A percentile compares a stretch with the other conserved stretches of the same genome.
Conservation (phyloP, 2,329 filamentous ascomycete species). For the Thielaviopsis musarum region DNA sequence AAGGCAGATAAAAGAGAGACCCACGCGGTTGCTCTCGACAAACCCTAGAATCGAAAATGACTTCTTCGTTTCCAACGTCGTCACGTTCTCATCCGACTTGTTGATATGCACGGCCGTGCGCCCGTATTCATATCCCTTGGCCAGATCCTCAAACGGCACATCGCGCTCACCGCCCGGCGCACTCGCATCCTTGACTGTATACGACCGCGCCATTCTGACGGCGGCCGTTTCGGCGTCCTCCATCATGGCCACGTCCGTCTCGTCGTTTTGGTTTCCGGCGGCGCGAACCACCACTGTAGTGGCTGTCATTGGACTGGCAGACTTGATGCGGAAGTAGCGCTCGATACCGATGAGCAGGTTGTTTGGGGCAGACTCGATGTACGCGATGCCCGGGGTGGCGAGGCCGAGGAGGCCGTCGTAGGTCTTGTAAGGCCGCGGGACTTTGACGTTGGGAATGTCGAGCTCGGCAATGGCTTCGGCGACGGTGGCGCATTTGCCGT, state of each 20-base stretch:
- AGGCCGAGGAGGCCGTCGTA: constrained; percentile 70
- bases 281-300: constrained; percentile 53
- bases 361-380: constrained; percentile 18
- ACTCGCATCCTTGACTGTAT: constrained; percentile 60
- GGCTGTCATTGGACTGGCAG: constrained; percentile 56
- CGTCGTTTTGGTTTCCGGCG: constrained; percentile 18
- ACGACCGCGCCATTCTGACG: constrained; percentile 64
- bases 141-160: constrained; percentile 64
- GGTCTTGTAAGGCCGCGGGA: constrained; percentile 54
- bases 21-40: constrained; percentile 33
- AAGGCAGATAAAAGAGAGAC: not conserved
- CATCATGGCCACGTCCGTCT: constrained; percentile 19
- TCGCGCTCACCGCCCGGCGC: constrained; percentile 66
- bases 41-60: constrained; percentile 78
- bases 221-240: constrained; percentile 39
- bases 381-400: constrained; percentile 43
- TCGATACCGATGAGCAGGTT: constrained; percentile 76
- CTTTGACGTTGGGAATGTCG: constrained; percentile 59
- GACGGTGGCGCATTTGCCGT: constrained; percentile 66
- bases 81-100: constrained; percentile 72
- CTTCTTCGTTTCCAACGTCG: constrained; percentile 63
- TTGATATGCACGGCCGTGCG: constrained; percentile 81
- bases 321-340: constrained; percentile 73
- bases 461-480: constrained; percentile 72
- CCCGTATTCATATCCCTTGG: constrained; percentile 90